phyloP scores from a whole-genome alignment of 768 basidiomycete genomes.

The Xanthoconium stramineum region DNA sequence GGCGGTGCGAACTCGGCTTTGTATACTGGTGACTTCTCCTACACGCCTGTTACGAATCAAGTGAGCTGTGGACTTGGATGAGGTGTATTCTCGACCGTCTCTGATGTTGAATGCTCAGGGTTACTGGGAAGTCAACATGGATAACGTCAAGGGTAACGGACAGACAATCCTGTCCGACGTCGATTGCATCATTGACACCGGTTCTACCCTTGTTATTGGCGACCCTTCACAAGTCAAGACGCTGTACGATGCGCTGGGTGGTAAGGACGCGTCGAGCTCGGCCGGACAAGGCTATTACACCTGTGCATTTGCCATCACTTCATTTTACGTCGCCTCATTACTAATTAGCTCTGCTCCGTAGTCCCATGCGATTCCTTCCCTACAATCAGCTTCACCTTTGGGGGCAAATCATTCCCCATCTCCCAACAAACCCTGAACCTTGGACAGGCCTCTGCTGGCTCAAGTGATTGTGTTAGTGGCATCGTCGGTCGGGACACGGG shows the following conservation, averaged over 20 bases:
- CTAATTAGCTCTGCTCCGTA: background rate
- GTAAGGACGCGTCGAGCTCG: slow-evolving; percentile 15
- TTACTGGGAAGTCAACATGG: slow-evolving; percentile 20
- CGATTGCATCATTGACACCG: slow-evolving; percentile 20
- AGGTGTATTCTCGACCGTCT: no score
- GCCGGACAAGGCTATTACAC: slow-evolving; percentile 34
- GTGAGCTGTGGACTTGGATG: slow-evolving; percentile 1
- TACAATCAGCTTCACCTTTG: slow-evolving; percentile 35
- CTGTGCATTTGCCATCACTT: slow-evolving; percentile 15
- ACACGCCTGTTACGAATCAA: slow-evolving; percentile 9
- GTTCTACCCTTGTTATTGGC: slow-evolving; percentile 16
- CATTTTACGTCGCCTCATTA: background rate
- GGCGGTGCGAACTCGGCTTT: slow-evolving; percentile 46
- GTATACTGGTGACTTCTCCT: slow-evolving; percentile 45
- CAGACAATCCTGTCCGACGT: slow-evolving; percentile 3
- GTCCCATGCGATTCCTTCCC: slow-evolving; percentile 32
- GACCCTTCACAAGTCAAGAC: slow-evolving; percentile 2
- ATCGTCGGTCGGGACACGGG: slow-evolving; percentile 17
- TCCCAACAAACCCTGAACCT: slow-evolving; percentile 34
- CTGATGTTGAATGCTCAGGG: slow-evolving; percentile 3
- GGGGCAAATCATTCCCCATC: slow-evolving; percentile 34
- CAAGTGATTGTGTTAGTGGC: slow-evolving; percentile 30
- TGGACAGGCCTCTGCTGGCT: slow-evolving; percentile 25
- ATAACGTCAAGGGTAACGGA: background rate
- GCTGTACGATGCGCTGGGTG: slow-evolving; percentile 26